Conservation (phyloP, 164 flowering plant species). For the Vitis labrusca region DNA sequence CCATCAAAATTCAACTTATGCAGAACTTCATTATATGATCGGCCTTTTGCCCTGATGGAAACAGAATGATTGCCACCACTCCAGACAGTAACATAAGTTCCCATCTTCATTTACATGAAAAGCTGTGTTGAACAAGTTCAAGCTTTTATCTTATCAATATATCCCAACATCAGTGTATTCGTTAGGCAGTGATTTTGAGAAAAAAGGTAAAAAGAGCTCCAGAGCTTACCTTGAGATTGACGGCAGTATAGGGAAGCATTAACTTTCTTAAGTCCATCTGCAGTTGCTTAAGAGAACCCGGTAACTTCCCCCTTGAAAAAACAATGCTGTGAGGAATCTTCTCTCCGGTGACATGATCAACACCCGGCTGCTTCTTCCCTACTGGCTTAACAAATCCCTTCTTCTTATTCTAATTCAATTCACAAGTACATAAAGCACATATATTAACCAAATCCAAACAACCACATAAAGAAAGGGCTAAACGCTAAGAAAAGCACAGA, state of each 20-base stretch:
- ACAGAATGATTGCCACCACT: no score
- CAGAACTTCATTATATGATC: no score
- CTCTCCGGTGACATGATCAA: constrained; percentile 84
- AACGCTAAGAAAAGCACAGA: no score
- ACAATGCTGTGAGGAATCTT: constrained; percentile 90
- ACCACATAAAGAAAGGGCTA: no score
- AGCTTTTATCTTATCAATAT: no score
- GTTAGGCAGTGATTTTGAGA: background rate
- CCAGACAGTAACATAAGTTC: no score
- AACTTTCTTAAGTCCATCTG: constrained; percentile 81
- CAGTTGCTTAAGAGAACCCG: constrained; percentile 61
- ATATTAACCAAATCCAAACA: background rate
- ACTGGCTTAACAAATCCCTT: constrained; percentile 51
- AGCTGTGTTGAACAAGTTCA: no score
- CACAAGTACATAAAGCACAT: background rate
- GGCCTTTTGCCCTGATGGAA: no score
- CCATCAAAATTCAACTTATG: no score
- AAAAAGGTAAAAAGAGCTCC: background rate
- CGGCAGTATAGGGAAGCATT: constrained; percentile 92
- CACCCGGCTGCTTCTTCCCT: constrained; percentile 44
- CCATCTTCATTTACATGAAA: no score
- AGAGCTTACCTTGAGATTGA: constrained; percentile 68
- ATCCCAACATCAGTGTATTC: no score
- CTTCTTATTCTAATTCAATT: constrained; percentile 39
- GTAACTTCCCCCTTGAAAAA: constrained; percentile 76